Conservation (phyloP, 352 stramenopile species). For the Halophytophthora batemanensis region DNA sequence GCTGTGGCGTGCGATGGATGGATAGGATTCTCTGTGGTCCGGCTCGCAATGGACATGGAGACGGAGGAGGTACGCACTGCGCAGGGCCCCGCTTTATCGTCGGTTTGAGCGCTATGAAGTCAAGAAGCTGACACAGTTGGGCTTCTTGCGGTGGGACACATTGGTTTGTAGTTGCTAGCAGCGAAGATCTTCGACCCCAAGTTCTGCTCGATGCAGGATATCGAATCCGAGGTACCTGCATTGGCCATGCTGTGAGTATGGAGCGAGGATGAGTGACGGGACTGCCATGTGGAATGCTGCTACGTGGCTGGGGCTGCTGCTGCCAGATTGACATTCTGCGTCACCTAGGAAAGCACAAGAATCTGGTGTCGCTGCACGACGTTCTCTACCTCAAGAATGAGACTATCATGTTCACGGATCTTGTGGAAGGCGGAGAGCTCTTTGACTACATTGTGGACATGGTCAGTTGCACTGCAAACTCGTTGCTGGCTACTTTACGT, state of each 20-base stretch:
- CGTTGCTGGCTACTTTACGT: neutral
- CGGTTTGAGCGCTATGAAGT: too few relatives aligned
- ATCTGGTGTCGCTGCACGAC: slow-evolving; percentile 74
- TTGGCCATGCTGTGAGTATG: neutral
- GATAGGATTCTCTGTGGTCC: slow-evolving; percentile 72
- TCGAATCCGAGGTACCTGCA: slow-evolving; percentile 53
- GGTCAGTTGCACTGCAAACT: slow-evolving; percentile 25
- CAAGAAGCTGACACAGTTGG: neutral
- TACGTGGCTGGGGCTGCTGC: neutral
- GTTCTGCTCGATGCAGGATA: slow-evolving; percentile 48
- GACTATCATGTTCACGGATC: slow-evolving; percentile 80
- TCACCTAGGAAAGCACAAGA: slow-evolving; percentile 50
- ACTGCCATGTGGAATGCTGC: neutral
- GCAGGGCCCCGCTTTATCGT: neutral
- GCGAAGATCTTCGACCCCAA: slow-evolving; percentile 79
- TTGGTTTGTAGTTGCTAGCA: slow-evolving; percentile 40
- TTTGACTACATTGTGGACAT: slow-evolving; percentile 82
- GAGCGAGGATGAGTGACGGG: neutral
- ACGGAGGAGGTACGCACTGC: slow-evolving; percentile 32
- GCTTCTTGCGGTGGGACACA: too few relatives aligned
- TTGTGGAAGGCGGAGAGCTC: slow-evolving; percentile 71
- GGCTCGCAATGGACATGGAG: slow-evolving; percentile 53
- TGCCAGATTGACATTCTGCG: slow-evolving; percentile 59
- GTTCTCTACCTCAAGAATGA: slow-evolving; percentile 56
- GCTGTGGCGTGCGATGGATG: too few relatives aligned